phyloP scores from a whole-genome alignment of 2,329 filamentous ascomycete species.

The Corynespora cassiicola region DNA sequence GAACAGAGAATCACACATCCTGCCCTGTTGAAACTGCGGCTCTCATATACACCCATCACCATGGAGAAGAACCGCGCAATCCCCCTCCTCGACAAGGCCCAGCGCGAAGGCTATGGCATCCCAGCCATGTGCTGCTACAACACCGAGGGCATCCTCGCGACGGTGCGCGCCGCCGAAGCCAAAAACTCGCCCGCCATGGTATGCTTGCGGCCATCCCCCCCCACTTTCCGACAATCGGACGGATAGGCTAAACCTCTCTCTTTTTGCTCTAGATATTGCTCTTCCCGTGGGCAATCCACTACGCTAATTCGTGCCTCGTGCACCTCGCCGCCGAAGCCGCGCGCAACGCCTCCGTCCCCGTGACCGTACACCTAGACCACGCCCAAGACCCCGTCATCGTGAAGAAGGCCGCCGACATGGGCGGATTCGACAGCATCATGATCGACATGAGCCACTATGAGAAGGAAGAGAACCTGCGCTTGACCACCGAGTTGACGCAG shows the following conservation, averaged over 20 bases:
- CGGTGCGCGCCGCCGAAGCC: slow-evolving; percentile 18
- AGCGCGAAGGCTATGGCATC: slow-evolving; percentile 60
- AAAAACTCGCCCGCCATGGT: slow-evolving; percentile 16
- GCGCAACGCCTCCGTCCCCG: slow-evolving; percentile 43
- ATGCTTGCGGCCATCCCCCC: too few relatives aligned
- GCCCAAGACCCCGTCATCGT: slow-evolving; percentile 48
- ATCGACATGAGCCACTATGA: slow-evolving; percentile 75
- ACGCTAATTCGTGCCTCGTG: slow-evolving; percentile 28
- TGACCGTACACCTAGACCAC: slow-evolving; percentile 51
- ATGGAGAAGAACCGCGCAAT: slow-evolving; percentile 22
- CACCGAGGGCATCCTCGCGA: slow-evolving; percentile 18
- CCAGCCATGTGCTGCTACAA: slow-evolving; percentile 61
- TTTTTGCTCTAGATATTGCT: too few relatives aligned
- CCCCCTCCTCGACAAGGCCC: slow-evolving; percentile 61
- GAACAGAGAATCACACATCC: too few relatives aligned
- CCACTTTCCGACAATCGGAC: too few relatives aligned
- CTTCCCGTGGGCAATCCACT: slow-evolving; percentile 20
- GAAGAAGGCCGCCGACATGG: slow-evolving; percentile 47
- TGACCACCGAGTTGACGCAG: slow-evolving; percentile 64
- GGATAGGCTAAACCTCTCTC: too few relatives aligned
- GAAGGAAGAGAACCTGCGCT: slow-evolving; percentile 68
- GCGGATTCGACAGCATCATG: slow-evolving; percentile 73
- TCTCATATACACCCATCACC: background rate
- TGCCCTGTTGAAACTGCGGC: background rate
- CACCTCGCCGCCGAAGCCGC: slow-evolving; percentile 48